Evolutionary conservation across 176 grass and related monocot genomes (phyloP).

Genomic region (Dactylis glomerata): DNA sequence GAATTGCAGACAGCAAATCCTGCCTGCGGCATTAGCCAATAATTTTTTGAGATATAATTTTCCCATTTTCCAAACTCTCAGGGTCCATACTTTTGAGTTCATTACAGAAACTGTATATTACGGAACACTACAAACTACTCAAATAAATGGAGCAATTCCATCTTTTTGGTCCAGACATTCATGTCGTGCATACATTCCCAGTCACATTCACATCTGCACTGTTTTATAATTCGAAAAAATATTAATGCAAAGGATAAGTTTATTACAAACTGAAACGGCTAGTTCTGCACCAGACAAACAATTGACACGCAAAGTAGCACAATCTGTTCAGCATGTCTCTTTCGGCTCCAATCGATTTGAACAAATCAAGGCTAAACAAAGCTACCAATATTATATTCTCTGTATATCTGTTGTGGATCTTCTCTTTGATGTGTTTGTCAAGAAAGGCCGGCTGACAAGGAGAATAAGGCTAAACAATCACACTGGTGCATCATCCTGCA

Average conservation of each 20-base stretch:
- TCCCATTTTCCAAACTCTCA: not conserved
- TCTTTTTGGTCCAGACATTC: not conserved
- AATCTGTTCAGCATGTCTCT: not conserved
- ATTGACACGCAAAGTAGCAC: slow-evolving; percentile 11
- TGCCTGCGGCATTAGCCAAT: not conserved
- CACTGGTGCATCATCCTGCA: not conserved
- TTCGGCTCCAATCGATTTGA: not conserved
- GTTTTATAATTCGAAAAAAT: not conserved
- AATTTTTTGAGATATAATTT: not conserved
- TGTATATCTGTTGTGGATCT: not conserved
- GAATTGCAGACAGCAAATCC: slow-evolving; percentile 18
- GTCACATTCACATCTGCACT: not conserved
- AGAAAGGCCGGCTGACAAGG: not conserved
- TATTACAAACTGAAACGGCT: not conserved
- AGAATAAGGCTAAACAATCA: slow-evolving; percentile 7
- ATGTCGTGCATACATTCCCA: not conserved
- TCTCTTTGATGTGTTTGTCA: slow-evolving; percentile 14
- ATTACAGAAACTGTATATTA: not conserved
- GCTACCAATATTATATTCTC: not conserved
- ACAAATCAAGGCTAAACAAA: slow-evolving; percentile 4
- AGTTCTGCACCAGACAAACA: not conserved
- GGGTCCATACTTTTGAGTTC: not conserved
- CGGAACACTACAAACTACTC: not conserved
- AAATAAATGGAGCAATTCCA: not conserved
- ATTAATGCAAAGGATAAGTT: not conserved